These are phyloP conservation scores for Aspergillus vadensis DNA, from an alignment of 2,329 filamentous ascomycete species.

Conservation along the genomic window DNA sequence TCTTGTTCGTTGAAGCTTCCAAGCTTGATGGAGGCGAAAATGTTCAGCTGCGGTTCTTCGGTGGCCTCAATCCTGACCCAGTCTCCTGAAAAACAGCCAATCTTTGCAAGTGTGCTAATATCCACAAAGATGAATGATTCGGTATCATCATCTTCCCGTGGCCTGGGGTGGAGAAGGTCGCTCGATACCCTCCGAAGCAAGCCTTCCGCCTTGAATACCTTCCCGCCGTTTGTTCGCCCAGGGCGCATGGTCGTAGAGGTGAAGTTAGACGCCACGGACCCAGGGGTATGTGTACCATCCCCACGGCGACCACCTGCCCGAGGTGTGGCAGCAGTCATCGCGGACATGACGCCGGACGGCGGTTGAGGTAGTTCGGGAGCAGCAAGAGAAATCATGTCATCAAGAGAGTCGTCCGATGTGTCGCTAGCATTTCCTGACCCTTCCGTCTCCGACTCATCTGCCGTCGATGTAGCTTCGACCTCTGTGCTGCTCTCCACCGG, in stretches of 20 bases:
- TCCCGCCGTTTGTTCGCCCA: conserved; percentile 66
- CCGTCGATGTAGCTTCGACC: conserved; percentile 57
- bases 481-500: conserved; percentile 45
- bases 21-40: conserved; percentile 68
- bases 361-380: conserved; percentile 77
- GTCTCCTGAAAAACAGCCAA: conserved; percentile 96
- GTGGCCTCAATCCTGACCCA: conserved; percentile 86
- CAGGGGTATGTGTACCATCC: conserved; percentile 78
- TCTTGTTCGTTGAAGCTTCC: conserved; percentile 47
- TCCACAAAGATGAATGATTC: conserved; percentile 87
- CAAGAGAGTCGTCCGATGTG: conserved; percentile 85
- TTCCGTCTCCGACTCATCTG: conserved; percentile 64
- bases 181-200: conserved; percentile 71
- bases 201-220: conserved; percentile 81
- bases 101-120: conserved; percentile 77
- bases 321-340: conserved; percentile 78
- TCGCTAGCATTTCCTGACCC: conserved; percentile 63
- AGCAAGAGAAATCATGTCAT: conserved; percentile 89
- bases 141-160: conserved; percentile 80
- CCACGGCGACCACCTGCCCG: conserved; percentile 69
- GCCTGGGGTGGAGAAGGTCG: conserved; percentile 82
- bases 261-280: conserved; percentile 85
- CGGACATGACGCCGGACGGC: conserved; percentile 75
- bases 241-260: conserved; percentile 80
- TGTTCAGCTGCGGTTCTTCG: conserved; percentile 63